Conservation (phyloP, 75 land plant genomes). For the Pseudotsuga menziesii region DNA sequence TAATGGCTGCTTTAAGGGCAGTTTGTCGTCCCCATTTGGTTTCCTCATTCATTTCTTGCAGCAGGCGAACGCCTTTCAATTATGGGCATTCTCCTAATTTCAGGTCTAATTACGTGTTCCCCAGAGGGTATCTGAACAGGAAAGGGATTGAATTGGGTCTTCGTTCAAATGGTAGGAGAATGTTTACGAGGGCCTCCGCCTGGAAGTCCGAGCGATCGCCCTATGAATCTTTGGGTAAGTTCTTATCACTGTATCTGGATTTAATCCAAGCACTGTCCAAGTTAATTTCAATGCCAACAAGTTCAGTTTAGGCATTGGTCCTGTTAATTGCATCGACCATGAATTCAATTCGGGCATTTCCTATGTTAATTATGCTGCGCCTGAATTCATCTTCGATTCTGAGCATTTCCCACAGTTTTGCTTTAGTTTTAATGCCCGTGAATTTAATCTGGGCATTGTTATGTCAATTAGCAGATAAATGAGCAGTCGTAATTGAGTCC, state of each 20-base stretch:
- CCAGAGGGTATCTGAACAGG: neutral
- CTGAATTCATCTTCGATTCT: neutral
- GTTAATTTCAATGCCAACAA: too few species aligned
- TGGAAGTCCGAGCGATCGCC: conserved; percentile 53
- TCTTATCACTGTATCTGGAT: neutral
- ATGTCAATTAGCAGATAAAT: neutral
- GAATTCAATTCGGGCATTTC: neutral
- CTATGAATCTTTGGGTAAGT: conserved; percentile 66
- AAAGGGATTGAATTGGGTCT: conserved; percentile 7
- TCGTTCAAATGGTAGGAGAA: conserved; percentile 26
- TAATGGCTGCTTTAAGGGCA: conserved; percentile 44
- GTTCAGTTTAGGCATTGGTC: neutral
- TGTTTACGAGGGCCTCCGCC: conserved; percentile 32
- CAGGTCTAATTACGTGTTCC: conserved; percentile 7
- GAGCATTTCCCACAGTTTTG: neutral
- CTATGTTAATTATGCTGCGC: neutral
- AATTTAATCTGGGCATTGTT: neutral
- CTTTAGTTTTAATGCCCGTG: neutral
- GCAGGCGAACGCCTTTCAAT: conserved; percentile 4
- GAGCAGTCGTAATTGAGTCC: neutral
- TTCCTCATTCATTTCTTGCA: conserved; percentile 22
- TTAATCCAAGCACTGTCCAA: too few species aligned
- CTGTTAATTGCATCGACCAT: neutral
- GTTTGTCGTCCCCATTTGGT: conserved; percentile 41
- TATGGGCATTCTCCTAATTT: conserved; percentile 7